Conservation (phyloP, 2,329 filamentous ascomycete species). For the Stagonosporopsis vannaccii region DNA sequence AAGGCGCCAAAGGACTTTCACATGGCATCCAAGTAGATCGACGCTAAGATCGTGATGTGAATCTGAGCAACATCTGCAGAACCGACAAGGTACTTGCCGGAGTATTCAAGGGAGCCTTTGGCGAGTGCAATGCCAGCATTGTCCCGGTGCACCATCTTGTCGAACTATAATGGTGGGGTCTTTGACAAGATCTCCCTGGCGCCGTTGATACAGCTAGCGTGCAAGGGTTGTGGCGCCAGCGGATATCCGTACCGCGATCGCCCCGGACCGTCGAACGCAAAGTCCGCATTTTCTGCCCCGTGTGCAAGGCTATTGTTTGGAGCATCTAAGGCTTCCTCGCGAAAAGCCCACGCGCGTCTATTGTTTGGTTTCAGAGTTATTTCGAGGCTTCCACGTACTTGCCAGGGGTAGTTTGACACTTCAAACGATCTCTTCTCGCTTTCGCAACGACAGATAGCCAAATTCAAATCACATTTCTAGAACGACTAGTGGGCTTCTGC, state of each 20-base stretch:
- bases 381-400: background rate
- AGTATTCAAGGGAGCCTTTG: background rate
- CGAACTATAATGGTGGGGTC: conserved; percentile 4
- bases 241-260: conserved; percentile 18
- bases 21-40: background rate
- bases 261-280: conserved; percentile 14
- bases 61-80: conserved; percentile 3
- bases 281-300: conserved; percentile 2
- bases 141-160: background rate
- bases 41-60: conserved; percentile 9
- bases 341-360: conserved; percentile 9
- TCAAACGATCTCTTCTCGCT: conserved; percentile 7
- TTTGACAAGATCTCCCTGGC: conserved; percentile 1
- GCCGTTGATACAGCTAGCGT: conserved; percentile 12
- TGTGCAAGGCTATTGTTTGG: conserved; percentile 16
- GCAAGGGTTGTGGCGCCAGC: conserved; percentile 5
- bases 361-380: conserved; percentile 23
- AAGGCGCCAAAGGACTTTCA: background rate
- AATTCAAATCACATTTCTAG: background rate
- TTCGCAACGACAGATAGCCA: conserved; percentile 3
- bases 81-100: background rate
- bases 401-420: background rate
- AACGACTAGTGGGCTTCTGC: background rate
- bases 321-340: conserved; percentile 1
- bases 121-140: background rate